A percentile compares a stretch with the other conserved stretches of the same genome.
These are phyloP conservation scores for Wickerhamomyces xylosicus DNA, from an alignment of 805 yeast genomes.

Conservation along the genomic window DNA sequence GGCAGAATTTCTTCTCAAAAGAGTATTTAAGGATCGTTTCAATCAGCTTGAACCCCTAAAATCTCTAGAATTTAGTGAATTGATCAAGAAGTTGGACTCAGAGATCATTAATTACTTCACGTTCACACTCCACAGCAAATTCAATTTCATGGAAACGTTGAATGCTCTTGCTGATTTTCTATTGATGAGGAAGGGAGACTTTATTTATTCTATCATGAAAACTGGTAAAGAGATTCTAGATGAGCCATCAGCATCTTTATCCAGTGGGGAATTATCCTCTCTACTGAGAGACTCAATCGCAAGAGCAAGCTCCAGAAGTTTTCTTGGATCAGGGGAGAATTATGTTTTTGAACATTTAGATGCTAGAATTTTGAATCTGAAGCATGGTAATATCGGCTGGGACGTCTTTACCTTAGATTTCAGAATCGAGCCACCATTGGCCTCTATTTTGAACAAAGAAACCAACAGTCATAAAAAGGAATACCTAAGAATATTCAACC, in stretches of 20 bases:
- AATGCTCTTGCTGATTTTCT: conserved; percentile 52
- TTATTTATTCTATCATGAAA: conserved; percentile 53
- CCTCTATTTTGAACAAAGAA: conserved; percentile 43
- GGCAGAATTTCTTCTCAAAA: conserved; percentile 20
- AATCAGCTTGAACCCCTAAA: conserved; percentile 5
- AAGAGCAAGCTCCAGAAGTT: conserved; percentile 37
- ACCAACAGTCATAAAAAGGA: conserved; percentile 36
- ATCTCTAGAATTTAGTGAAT: conserved; percentile 17
- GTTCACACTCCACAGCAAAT: conserved; percentile 36
- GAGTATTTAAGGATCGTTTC: conserved; percentile 9
- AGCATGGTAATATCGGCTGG: conserved; percentile 77
- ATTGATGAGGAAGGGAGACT: conserved; percentile 72
- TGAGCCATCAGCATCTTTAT: conserved; percentile 52
- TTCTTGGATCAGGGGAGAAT: conserved; percentile 23
- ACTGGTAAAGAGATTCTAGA: conserved; percentile 44
- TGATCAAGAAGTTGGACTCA: conserved; percentile 33
- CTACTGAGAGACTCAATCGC: conserved; percentile 55
- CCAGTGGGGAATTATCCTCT: conserved; percentile 56
- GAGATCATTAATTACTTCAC: conserved; percentile 47
- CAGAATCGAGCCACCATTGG: conserved; percentile 39
- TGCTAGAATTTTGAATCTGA: conserved; percentile 69
- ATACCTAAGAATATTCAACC: conserved; percentile 75
- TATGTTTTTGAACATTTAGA: conserved; percentile 50
- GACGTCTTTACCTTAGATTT: conserved; percentile 87
- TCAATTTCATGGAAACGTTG: conserved; percentile 43